phyloP scores from a whole-genome alignment of 2,329 filamentous ascomycete species.

The Paecilomyces dactylethromorphus region DNA sequence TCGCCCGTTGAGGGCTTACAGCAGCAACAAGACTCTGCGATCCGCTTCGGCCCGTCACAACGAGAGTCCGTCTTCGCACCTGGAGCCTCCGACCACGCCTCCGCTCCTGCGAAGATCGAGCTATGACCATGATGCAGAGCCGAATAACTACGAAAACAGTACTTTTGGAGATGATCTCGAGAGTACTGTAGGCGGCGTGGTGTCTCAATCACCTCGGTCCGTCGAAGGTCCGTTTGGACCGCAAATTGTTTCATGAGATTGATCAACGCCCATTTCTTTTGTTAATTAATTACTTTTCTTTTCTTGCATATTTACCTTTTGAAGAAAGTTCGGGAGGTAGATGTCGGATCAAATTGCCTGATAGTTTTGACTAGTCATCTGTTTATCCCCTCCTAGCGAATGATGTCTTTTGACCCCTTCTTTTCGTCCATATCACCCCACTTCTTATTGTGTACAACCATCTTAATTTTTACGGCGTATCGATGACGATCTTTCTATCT shows the following conservation, averaged over 20 bases:
- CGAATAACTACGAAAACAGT: slow-evolving; percentile 39
- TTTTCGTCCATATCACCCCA: not conserved
- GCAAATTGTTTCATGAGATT: slow-evolving; percentile 12
- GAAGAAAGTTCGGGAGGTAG: not conserved
- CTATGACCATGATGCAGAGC: slow-evolving; percentile 56
- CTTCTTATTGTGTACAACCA: not conserved
- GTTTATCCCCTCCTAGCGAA: not conserved
- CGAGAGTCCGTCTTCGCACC: slow-evolving; percentile 16
- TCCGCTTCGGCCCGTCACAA: slow-evolving; percentile 24
- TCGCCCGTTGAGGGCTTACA: slow-evolving; percentile 26
- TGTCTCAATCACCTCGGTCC: slow-evolving; percentile 25
- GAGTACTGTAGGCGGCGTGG: slow-evolving; percentile 38
- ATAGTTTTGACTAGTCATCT: not conserved
- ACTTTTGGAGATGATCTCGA: slow-evolving; percentile 45
- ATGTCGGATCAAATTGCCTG: not conserved
- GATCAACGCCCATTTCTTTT: not conserved
- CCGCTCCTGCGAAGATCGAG: slow-evolving; percentile 49
- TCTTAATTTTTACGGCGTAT: not conserved
- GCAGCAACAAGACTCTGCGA: slow-evolving; percentile 15
- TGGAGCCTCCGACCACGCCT: slow-evolving; percentile 42
- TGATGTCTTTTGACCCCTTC: not conserved
- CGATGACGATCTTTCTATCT: not conserved
- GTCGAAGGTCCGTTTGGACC: slow-evolving; percentile 27
- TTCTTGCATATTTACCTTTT: slow-evolving; percentile 5
- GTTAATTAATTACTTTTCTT: slow-evolving; percentile 1